These are phyloP conservation scores for Astrothelium subdiscretum DNA, from an alignment of 495 filamentous ascomycete genomes.

Conservation along the genomic window DNA sequence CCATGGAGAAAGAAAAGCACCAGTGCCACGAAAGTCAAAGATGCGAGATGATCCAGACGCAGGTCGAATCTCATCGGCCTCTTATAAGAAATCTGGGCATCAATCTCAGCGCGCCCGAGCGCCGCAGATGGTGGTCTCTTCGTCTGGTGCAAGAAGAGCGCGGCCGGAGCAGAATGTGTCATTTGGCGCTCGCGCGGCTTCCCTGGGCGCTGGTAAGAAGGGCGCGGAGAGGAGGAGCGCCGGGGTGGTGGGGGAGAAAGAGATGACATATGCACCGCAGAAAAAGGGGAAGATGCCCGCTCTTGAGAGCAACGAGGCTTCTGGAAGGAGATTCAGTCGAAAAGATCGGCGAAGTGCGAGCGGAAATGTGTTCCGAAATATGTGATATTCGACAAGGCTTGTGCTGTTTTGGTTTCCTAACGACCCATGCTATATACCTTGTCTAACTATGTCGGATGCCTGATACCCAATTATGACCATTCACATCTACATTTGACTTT, in stretches of 20 bases:
- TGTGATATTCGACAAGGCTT: slow-evolving; percentile 37
- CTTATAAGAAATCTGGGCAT: slow-evolving; percentile 45
- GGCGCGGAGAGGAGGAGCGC: slow-evolving; percentile 35
- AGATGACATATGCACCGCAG: slow-evolving; percentile 71
- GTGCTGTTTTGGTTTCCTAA: too few species aligned
- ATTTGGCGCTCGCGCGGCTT: slow-evolving; percentile 57
- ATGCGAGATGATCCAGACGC: slow-evolving; percentile 12
- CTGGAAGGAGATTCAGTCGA: slow-evolving; percentile 35
- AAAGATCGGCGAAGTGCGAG: slow-evolving; percentile 57
- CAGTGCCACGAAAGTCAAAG: slow-evolving; percentile 26
- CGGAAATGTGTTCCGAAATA: slow-evolving; percentile 54
- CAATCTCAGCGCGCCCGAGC: slow-evolving; percentile 15
- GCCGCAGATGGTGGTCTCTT: slow-evolving; percentile 47
- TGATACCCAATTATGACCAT: background rate
- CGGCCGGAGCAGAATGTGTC: slow-evolving; percentile 40
- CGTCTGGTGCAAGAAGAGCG: slow-evolving; percentile 29
- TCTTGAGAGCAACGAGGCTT: slow-evolving; percentile 19
- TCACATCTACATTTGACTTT: background rate
- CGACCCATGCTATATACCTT: too few species aligned
- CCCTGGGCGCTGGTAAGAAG: slow-evolving; percentile 30
- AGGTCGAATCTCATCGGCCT: slow-evolving; percentile 55
- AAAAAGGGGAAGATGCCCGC: slow-evolving; percentile 37
- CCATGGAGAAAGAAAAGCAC: slow-evolving; percentile 28
- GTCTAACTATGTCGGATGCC: background rate
- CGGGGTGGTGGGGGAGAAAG: slow-evolving; percentile 67